Percentiles rank a stretch among this genome's conserved stretches.
phyloP scores from a whole-genome alignment of 2,329 filamentous ascomycete species.

The Pestalotiopsis sp. region DNA sequence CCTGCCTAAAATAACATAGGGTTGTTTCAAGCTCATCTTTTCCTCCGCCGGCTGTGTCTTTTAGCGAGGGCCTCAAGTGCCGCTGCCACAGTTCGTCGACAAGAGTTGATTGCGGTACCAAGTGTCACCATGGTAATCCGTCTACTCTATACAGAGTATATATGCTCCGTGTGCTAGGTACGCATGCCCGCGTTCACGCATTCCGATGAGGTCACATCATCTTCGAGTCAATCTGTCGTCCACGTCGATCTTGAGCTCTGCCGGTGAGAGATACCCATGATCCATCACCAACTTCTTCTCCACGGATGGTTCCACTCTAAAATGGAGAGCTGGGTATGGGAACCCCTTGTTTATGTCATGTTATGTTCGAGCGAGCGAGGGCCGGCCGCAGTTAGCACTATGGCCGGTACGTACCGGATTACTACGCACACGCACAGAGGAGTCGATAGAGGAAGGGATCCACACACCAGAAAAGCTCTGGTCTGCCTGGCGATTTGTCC shows the following conservation, averaged over 20 bases:
- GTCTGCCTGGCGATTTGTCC: not conserved
- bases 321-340: not conserved
- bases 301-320: not conserved
- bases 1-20: slow-evolving; percentile 23
- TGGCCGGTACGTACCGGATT: slow-evolving; percentile 14
- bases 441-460: not conserved
- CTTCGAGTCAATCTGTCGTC: not conserved
- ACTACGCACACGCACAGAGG: not conserved
- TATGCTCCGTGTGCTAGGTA: not conserved
- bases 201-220: not conserved
- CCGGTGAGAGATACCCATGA: not conserved
- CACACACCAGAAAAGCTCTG: not conserved
- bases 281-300: not conserved
- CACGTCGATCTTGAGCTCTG: not conserved
- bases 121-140: not conserved
- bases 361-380: no score
- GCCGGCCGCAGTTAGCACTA: no score
- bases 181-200: not conserved
- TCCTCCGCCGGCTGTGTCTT: slow-evolving; percentile 15
- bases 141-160: not conserved
- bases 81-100: not conserved
- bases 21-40: slow-evolving; percentile 22
- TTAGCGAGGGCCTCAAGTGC: slow-evolving; percentile 8
- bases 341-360: slow-evolving; percentile 8
- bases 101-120: not conserved